phyloP scores from a whole-genome alignment of 2,329 filamentous ascomycete genomes.

The Colletotrichum orchidophilum region DNA sequence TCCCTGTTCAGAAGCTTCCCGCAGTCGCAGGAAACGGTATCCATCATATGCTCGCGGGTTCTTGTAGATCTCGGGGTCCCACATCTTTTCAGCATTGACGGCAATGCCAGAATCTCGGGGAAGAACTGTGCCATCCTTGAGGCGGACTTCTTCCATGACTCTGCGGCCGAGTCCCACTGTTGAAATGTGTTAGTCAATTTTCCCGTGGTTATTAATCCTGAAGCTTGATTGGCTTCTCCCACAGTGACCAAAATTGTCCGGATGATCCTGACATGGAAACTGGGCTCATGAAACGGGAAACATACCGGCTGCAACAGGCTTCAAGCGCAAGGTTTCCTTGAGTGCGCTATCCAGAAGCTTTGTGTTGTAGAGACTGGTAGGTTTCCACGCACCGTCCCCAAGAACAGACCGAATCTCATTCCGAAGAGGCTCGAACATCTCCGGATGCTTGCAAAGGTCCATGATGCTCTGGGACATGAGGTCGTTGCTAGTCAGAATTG shows the following conservation, averaged over 20 bases:
- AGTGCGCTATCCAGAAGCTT: constrained; percentile 26
- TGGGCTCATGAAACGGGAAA: neutral
- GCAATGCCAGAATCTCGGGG: constrained; percentile 36
- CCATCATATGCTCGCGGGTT: constrained; percentile 40
- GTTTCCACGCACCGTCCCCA: constrained; percentile 3
- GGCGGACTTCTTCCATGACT: constrained; percentile 13
- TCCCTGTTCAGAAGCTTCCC: constrained; percentile 36
- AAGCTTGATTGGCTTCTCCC: too few species aligned
- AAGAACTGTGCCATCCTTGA: constrained; percentile 36
- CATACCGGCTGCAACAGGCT: constrained; percentile 19
- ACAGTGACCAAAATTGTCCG: neutral
- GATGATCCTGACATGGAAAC: too few species aligned
- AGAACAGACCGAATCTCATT: constrained; percentile 34
- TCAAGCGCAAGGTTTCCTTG: constrained; percentile 29
- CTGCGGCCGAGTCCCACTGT: constrained; percentile 18
- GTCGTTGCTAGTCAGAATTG: constrained; percentile 39
- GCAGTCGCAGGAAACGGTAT: constrained; percentile 41
- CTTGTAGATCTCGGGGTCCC: constrained; percentile 38
- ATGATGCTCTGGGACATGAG: constrained; percentile 35
- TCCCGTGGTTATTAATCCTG: too few species aligned
- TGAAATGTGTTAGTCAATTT: neutral
- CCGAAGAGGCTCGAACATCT: constrained; percentile 36
- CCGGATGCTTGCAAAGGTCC: constrained; percentile 35
- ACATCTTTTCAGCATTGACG: constrained; percentile 35
- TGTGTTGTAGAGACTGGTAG: constrained; percentile 14